phyloP scores from a whole-genome alignment of 202 grass and related monocot genomes.

The Brachypodium distachyon region DNA sequence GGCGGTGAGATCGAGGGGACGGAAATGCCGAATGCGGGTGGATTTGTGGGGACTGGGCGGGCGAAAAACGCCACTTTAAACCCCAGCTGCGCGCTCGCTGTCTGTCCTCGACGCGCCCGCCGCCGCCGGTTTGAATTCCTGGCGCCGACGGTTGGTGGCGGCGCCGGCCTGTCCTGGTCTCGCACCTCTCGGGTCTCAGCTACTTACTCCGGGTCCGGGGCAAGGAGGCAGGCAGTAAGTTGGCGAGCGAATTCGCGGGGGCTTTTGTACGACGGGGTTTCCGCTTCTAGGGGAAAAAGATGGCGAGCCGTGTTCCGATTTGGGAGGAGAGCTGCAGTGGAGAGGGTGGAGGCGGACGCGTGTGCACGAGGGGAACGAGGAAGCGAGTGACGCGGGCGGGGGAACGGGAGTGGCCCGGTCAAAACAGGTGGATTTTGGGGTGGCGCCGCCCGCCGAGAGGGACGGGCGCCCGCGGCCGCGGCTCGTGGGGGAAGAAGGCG shows the following conservation, averaged over 20 bases:
- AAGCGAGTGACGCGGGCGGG: neutral
- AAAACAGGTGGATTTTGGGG: neutral
- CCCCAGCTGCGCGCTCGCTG: conserved; percentile 22
- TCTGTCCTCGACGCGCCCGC: conserved; percentile 8
- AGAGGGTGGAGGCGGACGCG: neutral
- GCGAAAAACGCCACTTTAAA: conserved; percentile 6
- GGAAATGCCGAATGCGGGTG: conserved; percentile 17
- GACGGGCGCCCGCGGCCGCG: neutral
- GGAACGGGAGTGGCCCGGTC: neutral
- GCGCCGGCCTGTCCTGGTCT: neutral
- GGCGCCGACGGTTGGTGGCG: conserved; percentile 9
- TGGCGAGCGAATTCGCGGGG: neutral
- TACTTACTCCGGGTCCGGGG: neutral
- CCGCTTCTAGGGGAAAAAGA: neutral
- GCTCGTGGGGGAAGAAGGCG: neutral
- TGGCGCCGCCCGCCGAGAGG: conserved; percentile 8
- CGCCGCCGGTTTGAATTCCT: conserved; percentile 13
- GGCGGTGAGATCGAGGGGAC: neutral
- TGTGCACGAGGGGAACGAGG: neutral
- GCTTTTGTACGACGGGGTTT: neutral
- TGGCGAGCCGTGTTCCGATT: neutral
- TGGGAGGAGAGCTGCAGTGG: too few species aligned
- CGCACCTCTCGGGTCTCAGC: neutral
- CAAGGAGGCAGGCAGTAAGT: neutral
- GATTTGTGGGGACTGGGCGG: conserved; percentile 13